Evolutionary conservation across 73 alveolate species (phyloP), one percentile per base, ranked within the genome.

Genomic region (Durusdinium trenchii): DNA sequence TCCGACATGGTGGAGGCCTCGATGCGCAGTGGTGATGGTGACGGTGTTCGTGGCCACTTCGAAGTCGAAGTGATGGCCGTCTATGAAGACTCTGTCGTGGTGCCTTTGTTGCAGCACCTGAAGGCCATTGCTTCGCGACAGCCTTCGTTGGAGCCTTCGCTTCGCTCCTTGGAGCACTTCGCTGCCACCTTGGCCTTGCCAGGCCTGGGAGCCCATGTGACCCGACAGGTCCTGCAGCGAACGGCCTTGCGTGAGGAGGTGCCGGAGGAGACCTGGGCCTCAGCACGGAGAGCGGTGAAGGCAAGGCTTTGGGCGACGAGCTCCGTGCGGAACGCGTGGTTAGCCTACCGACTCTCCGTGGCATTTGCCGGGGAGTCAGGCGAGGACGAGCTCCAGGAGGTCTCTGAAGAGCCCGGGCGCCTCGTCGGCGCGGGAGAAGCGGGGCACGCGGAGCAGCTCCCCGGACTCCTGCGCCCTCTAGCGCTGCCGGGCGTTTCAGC

Each of bases 1-100:
- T 48, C 94, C 18, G 94, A 84, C 54, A 84, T 84, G 76, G 94
- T 84, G 73, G 94, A 84, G 36, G 94, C 94, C 36, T 28, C 51
- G 94, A 36, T 84, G 94, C 94, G 51, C 42, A 7, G 40, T 51
- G 73, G 76, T 10, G n/a, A n/a, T n/a, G 48, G 38, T 14, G 73
- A 28, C 36, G 32, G 38, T 51, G 51, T 40, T 16, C 40, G 71
- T 28, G 73, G n/a, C 73, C 50, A 52, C 94, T 51, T 84, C 36
- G 94, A 51, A 4, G 94, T 75, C 4, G 94, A 84, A 52, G 76
- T 84, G 38, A 50, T 84, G 10, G 50, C 94, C 18, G 94, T 75
- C 50, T 84, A 51, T 84, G 94, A 84, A 50, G 94, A 84, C 38
- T 48, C 94, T 35, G 94, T 84, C 71, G 36, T 84, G 32, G 40